Evolutionary conservation across 1,139 yeast species (phyloP).

Genomic region (Zygosaccharomyces sapae): DNA sequence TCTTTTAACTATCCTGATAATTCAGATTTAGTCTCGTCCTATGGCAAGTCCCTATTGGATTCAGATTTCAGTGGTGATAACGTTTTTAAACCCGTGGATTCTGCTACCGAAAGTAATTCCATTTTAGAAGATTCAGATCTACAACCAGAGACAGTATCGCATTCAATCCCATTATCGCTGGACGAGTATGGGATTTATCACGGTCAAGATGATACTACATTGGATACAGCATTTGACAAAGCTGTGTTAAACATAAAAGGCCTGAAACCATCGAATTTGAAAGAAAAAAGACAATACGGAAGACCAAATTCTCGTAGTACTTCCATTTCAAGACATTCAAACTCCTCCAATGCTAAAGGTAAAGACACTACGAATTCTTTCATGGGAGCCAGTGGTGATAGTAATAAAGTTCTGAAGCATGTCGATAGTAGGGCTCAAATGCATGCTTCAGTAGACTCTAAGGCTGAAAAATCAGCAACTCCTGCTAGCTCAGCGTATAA

Average conservation of each 20-base stretch:
- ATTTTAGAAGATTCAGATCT: slow-evolving; percentile 21
- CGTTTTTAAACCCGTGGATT: slow-evolving; percentile 17
- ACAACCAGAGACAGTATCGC: slow-evolving; percentile 22
- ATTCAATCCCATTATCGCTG: slow-evolving; percentile 28
- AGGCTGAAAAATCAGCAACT: slow-evolving; percentile 5
- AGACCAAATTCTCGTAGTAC: slow-evolving; percentile 10
- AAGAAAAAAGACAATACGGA: slow-evolving; percentile 11
- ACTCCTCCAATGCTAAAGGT: slow-evolving; percentile 9
- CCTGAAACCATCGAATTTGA: slow-evolving; percentile 8
- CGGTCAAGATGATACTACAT: slow-evolving; percentile 29
- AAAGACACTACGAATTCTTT: slow-evolving; percentile 12
- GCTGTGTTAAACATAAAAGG: slow-evolving; percentile 23
- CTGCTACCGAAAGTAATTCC: slow-evolving; percentile 20
- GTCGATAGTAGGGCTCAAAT: slow-evolving; percentile 11
- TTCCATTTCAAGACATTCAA: slow-evolving; percentile 15
- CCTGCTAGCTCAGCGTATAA: slow-evolving; percentile 5
- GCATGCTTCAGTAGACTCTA: slow-evolving; percentile 11
- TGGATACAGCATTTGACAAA: slow-evolving; percentile 26
- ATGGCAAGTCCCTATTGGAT: slow-evolving; percentile 39
- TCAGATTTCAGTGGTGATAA: slow-evolving; percentile 39
- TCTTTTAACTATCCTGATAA: slow-evolving; percentile 24
- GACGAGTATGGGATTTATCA: slow-evolving; percentile 28
- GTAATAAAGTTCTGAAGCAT: slow-evolving; percentile 13
- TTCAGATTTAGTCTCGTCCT: slow-evolving; percentile 36
- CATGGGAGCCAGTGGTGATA: slow-evolving; percentile 11